Percentiles rank a stretch among this genome's conserved stretches.
Evolutionary conservation across 2,329 filamentous ascomycete species (phyloP).

Genomic region (Penicillium capsulatum): DNA sequence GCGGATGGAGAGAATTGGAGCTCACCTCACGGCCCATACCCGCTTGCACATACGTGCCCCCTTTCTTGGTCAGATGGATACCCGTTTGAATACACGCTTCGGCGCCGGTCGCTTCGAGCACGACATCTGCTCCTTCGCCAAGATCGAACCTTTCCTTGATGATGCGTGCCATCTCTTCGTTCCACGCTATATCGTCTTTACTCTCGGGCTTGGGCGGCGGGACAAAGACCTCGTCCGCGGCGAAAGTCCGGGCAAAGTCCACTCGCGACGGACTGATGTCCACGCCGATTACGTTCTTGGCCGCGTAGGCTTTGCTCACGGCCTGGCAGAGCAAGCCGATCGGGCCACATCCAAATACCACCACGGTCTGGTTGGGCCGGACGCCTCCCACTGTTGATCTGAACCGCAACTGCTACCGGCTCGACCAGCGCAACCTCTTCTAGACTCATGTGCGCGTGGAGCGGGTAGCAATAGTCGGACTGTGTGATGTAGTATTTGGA

Average conservation of each 20-base stretch:
- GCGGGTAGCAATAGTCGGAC: conserved; percentile 47
- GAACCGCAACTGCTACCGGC: conserved; percentile 51
- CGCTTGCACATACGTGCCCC: conserved; percentile 51
- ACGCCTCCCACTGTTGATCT: conserved; percentile 43
- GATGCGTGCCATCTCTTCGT: conserved; percentile 37
- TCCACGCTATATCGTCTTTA: conserved; percentile 36
- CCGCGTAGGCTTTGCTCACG: conserved; percentile 46
- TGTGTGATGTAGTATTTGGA: conserved; percentile 48
- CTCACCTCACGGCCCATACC: conserved; percentile 48
- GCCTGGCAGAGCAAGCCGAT: conserved; percentile 49
- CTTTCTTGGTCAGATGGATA: conserved; percentile 43
- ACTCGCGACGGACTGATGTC: conserved; percentile 45
- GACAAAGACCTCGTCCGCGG: conserved; percentile 45
- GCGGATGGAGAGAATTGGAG: conserved; percentile 49
- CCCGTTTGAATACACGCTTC: conserved; percentile 49
- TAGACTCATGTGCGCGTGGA: conserved; percentile 45
- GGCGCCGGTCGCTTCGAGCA: conserved; percentile 49
- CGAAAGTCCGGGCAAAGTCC: conserved; percentile 44
- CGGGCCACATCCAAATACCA: conserved; percentile 50
- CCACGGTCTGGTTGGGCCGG: conserved; percentile 41
- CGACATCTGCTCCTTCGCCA: conserved; percentile 47
- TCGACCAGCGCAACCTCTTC: conserved; percentile 54
- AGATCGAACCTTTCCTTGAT: conserved; percentile 41
- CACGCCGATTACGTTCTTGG: conserved; percentile 45
- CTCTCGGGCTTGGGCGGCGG: conserved; percentile 29